Base-by-base conservation (phyloP, 805 yeast genomes). In the Metschnikowia amazonensis region DNA sequence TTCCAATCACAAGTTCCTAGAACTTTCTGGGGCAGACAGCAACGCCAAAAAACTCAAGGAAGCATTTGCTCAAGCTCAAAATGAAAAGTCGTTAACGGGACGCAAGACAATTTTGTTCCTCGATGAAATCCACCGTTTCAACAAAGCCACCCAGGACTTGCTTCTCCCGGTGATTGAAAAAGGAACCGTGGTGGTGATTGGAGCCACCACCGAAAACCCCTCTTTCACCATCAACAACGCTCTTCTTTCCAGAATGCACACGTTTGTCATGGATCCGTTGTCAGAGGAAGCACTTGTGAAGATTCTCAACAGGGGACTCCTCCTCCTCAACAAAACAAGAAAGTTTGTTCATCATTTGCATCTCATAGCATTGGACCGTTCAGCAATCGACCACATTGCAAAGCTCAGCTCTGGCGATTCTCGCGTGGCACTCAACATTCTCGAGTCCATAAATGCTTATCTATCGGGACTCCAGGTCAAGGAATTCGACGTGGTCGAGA, bases 341-440 rank as follows among this genome's bases (percentile, higher is more conserved):
- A 78, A 76, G 48, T 51, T 74, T n/a, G 63, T 84, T 1, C 66
- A 75, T 53, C 63, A 74, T 2, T 66, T 73, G 34, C 77, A 78
- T 16, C 70, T 77, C 8, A 63, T 85, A 28, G 74, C 76, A 16
- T 62, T 89, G 30, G 63, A 74, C 6, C 73, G 74, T 39, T 82
- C 76, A 3, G 79, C 86, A 0, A 66, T 85, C 32, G 81, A 80
- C 32, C 83, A 87, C 59, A 67, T 92, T 4, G 84, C 88, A 3
- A 80, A 79, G 36, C 66, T 89, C 7, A 77, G 95, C 0, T 82
- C 84, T 52, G 99, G 99, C 1, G 98, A 94, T 61, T 89, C 96
- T 0, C 70, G 99, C 42, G 77, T 82, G 18, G 94, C 95, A 0
- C 67, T 94, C 23, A 89, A 90, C 51, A 66, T 89, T 36, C 60